Conservation (phyloP, 73 alveolate species). For the Paramecium bursaria region DNA sequence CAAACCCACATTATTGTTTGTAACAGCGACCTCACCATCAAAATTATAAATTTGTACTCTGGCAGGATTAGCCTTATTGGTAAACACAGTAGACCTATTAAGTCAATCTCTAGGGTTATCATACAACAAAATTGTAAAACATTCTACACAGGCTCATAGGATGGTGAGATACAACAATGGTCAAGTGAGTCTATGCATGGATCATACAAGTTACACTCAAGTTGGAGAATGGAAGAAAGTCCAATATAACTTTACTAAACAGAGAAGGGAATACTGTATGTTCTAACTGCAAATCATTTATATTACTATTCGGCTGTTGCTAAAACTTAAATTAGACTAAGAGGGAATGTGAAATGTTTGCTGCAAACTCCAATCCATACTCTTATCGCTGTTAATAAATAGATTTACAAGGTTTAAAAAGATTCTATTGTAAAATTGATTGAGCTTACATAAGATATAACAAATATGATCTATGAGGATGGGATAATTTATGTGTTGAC, state of each 20-base stretch:
- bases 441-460: not conserved
- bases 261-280: slow-evolving; percentile 44
- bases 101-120: slow-evolving; percentile 17
- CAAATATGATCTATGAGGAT: slow-evolving; percentile 42
- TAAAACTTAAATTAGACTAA: not conserved
- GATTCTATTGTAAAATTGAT: not conserved
- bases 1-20: slow-evolving; percentile 45
- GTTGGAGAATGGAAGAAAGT: slow-evolving; percentile 57
- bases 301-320: slow-evolving; percentile 23
- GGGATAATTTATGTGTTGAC: slow-evolving; percentile 16
- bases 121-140: slow-evolving; percentile 36
- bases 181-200: slow-evolving; percentile 61
- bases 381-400: slow-evolving; percentile 31
- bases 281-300: slow-evolving; percentile 34
- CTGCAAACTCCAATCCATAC: slow-evolving; percentile 13
- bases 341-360: slow-evolving; percentile 9
- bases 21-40: not conserved
- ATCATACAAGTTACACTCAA: not conserved
- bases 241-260: slow-evolving; percentile 24
- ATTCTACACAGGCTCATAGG: slow-evolving; percentile 21
- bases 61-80: slow-evolving; percentile 40
- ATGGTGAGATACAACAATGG: slow-evolving; percentile 24
- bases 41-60: slow-evolving; percentile 32
- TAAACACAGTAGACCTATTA: slow-evolving; percentile 7
- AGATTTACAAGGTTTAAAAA: slow-evolving; percentile 13